phyloP scores from a whole-genome alignment of 305 asterid genomes.

The Fraxinus greggii region DNA sequence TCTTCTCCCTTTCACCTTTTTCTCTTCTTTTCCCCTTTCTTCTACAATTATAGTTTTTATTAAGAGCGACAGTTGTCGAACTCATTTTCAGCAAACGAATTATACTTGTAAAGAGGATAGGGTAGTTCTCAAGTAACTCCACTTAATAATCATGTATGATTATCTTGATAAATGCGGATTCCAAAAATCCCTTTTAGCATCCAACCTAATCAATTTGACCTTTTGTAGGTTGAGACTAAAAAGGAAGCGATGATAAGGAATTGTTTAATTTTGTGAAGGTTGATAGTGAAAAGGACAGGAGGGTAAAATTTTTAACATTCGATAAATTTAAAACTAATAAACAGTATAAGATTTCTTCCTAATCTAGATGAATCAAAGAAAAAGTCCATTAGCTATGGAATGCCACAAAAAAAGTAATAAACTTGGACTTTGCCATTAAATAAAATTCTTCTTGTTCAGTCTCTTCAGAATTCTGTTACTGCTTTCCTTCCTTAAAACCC shows the following conservation, averaged over 20 bases:
- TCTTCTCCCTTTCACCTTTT: background rate
- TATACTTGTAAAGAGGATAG: background rate
- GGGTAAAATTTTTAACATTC: background rate
- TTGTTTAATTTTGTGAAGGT: background rate
- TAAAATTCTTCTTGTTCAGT: background rate
- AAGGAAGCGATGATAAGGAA: background rate
- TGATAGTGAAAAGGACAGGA: background rate
- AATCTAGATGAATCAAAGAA: background rate
- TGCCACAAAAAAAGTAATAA: background rate
- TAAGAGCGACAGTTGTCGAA: background rate
- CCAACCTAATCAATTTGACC: background rate
- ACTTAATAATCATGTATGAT: background rate
- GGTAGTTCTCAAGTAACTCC: background rate
- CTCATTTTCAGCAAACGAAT: background rate
- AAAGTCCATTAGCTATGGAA: background rate
- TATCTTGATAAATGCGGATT: background rate
- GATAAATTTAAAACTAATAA: background rate
- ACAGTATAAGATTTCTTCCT: background rate
- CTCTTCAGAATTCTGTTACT: background rate
- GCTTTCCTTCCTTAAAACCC: background rate
- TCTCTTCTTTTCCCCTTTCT: background rate
- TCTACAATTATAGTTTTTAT: background rate
- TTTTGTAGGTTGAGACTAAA: background rate
- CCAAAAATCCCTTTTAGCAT: background rate
- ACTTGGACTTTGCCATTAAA: background rate